Evolutionary conservation across 2,329 filamentous ascomycete species (phyloP), one percentile per base, ranked within the genome.

Genomic region (Capronia americana): DNA sequence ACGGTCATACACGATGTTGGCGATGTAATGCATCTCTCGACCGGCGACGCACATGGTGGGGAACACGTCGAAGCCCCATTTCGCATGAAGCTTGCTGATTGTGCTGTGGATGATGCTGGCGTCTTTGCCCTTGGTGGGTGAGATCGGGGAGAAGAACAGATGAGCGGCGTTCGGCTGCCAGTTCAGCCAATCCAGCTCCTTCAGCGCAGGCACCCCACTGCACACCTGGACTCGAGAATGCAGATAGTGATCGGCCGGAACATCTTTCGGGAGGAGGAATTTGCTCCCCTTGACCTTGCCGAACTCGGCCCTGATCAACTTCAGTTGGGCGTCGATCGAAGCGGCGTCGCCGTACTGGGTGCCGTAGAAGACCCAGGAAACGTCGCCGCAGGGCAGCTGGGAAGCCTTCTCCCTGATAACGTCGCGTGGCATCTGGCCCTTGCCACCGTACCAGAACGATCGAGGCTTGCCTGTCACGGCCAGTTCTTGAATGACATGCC

Each of bases 121-220:
- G 63, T 78, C 76, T 10, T 68, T 68, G 8, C 74, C 74, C 20
- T 70, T 68, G 10, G 77, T 79, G 3, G 75, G 75, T 20, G 69
- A 73, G 51, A 79, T 76, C n/a, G 77, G 78, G 7, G 73, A 75
- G 65, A 77, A 78, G 57, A 73, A 73, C 48, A 76, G 69, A 64
- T 78, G 76, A 2, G 73, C 71, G 5, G 74, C 76, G 64, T 78
- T 78, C 32, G 76, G 76, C 56, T 72, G 67, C 76, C 76, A 78
- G 66, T 72, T 72, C 64, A 77, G 57, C 72, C 76, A 76, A 57
- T 77, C 75, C 10, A 78, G 69, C 50, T 77, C 75, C 46, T 74
- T 71, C 38, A 75, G 63, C 11, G 68, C 70, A 6, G 74, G 74
- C 1, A 67, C 73, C 57, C 55, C 75, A 65, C 65, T 73, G 71